These are phyloP conservation scores for Aspergillus sclerotioniger DNA, from an alignment of 495 filamentous ascomycete genomes.

Conservation along the genomic window DNA sequence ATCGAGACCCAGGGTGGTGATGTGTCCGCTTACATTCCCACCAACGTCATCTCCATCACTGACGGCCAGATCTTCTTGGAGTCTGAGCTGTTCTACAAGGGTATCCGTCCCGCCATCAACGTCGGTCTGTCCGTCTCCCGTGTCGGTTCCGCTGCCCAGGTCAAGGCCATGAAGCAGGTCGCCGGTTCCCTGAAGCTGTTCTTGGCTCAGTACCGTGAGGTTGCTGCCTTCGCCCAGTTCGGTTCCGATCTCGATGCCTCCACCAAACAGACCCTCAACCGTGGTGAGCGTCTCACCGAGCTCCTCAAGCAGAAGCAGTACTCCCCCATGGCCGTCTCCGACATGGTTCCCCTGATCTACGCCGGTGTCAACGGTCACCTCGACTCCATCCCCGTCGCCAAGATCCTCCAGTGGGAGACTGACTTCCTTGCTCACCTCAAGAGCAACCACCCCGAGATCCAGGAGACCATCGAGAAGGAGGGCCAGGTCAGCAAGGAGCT, in stretches of 20 bases:
- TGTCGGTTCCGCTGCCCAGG: conserved; percentile 98
- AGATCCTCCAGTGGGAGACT: conserved; percentile 86
- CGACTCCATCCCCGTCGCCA: conserved; percentile 79
- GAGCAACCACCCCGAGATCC: conserved; percentile 80
- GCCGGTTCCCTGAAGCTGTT: conserved; percentile 99
- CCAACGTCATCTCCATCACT: conserved; percentile 99
- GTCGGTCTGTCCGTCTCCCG: conserved; percentile 99
- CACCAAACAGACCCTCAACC: conserved; percentile 97
- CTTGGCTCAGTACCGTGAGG: conserved; percentile 99
- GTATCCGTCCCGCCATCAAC: conserved; percentile 99
- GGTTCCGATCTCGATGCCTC: conserved; percentile 98
- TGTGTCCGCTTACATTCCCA: conserved; percentile 99
- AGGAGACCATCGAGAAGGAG: conserved; percentile 91
- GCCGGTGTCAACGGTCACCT: conserved; percentile 98
- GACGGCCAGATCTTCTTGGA: conserved; percentile 99
- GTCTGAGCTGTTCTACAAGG: conserved; percentile 99
- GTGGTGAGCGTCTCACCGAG: conserved; percentile 99
- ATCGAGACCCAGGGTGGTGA: conserved; percentile 99
- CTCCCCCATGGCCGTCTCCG: conserved; percentile 96
- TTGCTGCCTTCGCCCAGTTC: conserved; percentile 99
- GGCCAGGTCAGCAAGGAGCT: conserved; percentile 93
- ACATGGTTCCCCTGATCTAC: conserved; percentile 99
- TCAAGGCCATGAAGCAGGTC: conserved; percentile 99
- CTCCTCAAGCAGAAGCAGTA: conserved; percentile 99
- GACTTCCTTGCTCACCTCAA: conserved; percentile 91